A percentile compares a stretch with the other conserved stretches of the same genome.
phyloP scores from a whole-genome alignment of 352 stramenopile genomes.

The Phytophthora constricta region DNA sequence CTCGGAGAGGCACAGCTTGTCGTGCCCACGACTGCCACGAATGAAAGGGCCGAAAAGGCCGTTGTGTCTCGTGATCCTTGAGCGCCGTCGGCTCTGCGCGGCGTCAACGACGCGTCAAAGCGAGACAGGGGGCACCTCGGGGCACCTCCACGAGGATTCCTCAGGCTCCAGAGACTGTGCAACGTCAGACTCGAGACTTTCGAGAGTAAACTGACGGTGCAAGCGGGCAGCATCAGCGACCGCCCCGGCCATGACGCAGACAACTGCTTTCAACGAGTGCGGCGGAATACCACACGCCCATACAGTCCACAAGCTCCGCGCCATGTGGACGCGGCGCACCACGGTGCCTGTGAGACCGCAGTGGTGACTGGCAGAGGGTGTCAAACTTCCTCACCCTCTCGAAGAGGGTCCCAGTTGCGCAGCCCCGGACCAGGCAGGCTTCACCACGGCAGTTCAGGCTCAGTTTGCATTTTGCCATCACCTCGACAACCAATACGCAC shows the following conservation, averaged over 20 bases:
- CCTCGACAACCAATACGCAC: background rate
- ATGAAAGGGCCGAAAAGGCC: conserved; percentile 17
- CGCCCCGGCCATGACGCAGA: conserved; percentile 7
- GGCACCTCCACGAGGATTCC: too few species aligned
- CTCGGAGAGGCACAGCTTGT: background rate
- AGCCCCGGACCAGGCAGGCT: background rate
- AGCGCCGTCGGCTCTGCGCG: conserved; percentile 21
- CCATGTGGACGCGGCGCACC: conserved; percentile 9
- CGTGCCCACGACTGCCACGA: conserved; percentile 18
- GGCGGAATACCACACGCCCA: conserved; percentile 25
- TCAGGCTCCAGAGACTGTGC: background rate
- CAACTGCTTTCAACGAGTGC: conserved; percentile 30
- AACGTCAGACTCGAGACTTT: conserved; percentile 3
- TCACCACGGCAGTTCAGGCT: background rate
- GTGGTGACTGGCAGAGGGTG: background rate
- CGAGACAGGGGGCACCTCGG: too few species aligned
- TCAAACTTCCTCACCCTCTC: background rate
- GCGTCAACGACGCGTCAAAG: conserved; percentile 18
- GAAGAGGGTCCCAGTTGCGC: background rate
- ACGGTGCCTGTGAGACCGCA: background rate
- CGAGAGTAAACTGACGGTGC: too few species aligned
- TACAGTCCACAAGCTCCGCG: conserved; percentile 18
- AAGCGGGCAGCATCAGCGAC: conserved; percentile 10
- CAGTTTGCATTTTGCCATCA: conserved; percentile 4
- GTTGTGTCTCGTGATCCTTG: conserved; percentile 20